Evolutionary conservation across 2,329 filamentous ascomycete species (phyloP).

Genomic region (Neonectria coccinea): DNA sequence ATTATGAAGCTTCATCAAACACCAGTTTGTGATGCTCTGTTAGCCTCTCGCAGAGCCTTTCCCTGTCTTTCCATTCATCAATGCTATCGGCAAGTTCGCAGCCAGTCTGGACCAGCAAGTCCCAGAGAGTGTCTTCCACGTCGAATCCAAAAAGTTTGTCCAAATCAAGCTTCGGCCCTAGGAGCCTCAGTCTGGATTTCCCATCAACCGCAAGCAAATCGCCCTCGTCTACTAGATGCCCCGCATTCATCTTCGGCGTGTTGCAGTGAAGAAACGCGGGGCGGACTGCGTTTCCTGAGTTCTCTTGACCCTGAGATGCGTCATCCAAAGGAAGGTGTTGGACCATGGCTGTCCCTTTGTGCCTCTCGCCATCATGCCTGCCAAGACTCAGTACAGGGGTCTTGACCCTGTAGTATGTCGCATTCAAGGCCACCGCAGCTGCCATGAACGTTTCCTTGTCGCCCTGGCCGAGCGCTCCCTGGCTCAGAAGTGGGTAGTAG

Average conservation of each 20-base stretch:
- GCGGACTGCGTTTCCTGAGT: background rate
- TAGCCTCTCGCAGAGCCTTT: slow-evolving; percentile 22
- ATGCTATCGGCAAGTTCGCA: slow-evolving; percentile 27
- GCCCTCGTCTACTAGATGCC: slow-evolving; percentile 26
- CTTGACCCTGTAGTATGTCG: slow-evolving; percentile 20
- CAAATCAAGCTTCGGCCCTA: slow-evolving; percentile 17
- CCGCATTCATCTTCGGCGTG: slow-evolving; percentile 29
- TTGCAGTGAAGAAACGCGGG: slow-evolving; percentile 28
- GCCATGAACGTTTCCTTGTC: slow-evolving; percentile 29
- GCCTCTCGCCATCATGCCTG: slow-evolving; percentile 16
- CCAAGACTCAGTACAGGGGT: slow-evolving; percentile 12
- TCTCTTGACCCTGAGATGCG: background rate
- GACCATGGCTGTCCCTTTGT: slow-evolving; percentile 24
- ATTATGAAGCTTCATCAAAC: slow-evolving; percentile 19
- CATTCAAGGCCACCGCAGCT: slow-evolving; percentile 20
- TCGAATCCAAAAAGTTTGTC: slow-evolving; percentile 23
- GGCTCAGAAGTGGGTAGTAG: slow-evolving; percentile 26
- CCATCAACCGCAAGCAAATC: slow-evolving; percentile 21
- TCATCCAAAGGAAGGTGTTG: slow-evolving; percentile 24
- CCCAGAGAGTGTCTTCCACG: slow-evolving; percentile 27
- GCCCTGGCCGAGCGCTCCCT: slow-evolving; percentile 26
- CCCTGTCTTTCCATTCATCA: slow-evolving; percentile 20
- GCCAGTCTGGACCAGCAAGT: slow-evolving; percentile 27
- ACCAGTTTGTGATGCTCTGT: slow-evolving; percentile 28
- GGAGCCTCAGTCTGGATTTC: slow-evolving; percentile 21